Percentiles rank a stretch among this genome's conserved stretches.
Evolutionary conservation across 2,329 filamentous ascomycete species (phyloP).

Genomic region (Ceratocystis lukuohia): DNA sequence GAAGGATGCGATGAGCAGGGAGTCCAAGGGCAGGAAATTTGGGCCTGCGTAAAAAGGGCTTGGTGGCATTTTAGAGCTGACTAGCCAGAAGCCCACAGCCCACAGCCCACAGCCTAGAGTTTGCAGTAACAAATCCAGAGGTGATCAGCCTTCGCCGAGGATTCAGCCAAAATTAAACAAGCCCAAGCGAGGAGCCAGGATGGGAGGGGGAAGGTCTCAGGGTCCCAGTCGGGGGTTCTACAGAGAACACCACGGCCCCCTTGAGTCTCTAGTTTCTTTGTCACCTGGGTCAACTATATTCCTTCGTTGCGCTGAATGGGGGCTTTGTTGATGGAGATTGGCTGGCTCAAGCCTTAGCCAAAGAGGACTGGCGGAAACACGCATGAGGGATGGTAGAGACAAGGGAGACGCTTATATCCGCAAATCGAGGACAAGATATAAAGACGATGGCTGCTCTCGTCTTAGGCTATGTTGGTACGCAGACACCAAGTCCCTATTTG

Average conservation of each 20-base stretch:
- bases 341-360: background rate
- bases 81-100: too few species aligned
- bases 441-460: background rate
- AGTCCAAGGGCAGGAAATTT: background rate
- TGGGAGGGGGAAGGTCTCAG: background rate
- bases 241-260: background rate
- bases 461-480: background rate
- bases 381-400: background rate
- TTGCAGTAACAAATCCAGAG: background rate
- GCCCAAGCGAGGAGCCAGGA: background rate
- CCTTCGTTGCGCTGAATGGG: background rate
- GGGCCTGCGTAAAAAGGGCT: background rate
- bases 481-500: background rate
- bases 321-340: background rate
- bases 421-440: background rate
- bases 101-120: too few species aligned
- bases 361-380: background rate
- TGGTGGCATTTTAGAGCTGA: background rate
- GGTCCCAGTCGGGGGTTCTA: background rate
- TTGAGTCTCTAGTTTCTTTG: background rate
- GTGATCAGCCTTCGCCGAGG: background rate
- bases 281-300: background rate
- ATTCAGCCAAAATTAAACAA: constrained; percentile 6
- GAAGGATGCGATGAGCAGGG: background rate
- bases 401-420: background rate